phyloP scores from a whole-genome alignment of 768 basidiomycete species.

The Phaffia tasmanica region DNA sequence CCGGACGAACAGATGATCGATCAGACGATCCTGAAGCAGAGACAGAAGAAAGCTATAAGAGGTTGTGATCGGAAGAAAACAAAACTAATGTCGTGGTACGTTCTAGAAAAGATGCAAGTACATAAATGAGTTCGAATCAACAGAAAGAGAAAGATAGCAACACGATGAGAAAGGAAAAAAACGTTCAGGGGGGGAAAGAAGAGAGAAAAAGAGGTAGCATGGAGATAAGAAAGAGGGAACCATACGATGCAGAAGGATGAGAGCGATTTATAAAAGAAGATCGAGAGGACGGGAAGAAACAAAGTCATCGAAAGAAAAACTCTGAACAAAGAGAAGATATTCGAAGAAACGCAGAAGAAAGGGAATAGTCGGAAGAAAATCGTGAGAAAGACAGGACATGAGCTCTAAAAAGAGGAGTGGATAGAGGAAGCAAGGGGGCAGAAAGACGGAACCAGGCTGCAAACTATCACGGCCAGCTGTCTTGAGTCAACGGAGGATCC shows the following conservation, averaged over 20 bases:
- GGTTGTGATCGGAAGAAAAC: background rate
- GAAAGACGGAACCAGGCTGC: background rate
- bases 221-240: constrained; percentile 25
- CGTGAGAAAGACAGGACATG: background rate
- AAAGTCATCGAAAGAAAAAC: background rate
- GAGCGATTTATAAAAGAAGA: constrained; percentile 25
- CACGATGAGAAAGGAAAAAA: constrained; percentile 14
- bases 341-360: background rate
- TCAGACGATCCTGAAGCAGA: background rate
- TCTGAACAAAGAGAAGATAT: constrained; percentile 1
- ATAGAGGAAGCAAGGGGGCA: background rate
- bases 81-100: background rate
- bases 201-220: background rate
- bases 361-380: background rate
- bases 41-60: background rate
- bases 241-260: constrained; percentile 25
- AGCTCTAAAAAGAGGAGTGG: background rate
- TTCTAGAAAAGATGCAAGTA: constrained; percentile 21
- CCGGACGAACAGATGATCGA: background rate
- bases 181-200: background rate
- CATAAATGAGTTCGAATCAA: constrained; percentile 8
- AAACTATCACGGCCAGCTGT: background rate
- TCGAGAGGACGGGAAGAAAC: constrained; percentile 19
- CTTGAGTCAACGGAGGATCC: constrained; percentile 5
- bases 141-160: constrained; percentile 1